Conservation (phyloP, 495 filamentous ascomycete genomes). For the Neurospora intermedia region DNA sequence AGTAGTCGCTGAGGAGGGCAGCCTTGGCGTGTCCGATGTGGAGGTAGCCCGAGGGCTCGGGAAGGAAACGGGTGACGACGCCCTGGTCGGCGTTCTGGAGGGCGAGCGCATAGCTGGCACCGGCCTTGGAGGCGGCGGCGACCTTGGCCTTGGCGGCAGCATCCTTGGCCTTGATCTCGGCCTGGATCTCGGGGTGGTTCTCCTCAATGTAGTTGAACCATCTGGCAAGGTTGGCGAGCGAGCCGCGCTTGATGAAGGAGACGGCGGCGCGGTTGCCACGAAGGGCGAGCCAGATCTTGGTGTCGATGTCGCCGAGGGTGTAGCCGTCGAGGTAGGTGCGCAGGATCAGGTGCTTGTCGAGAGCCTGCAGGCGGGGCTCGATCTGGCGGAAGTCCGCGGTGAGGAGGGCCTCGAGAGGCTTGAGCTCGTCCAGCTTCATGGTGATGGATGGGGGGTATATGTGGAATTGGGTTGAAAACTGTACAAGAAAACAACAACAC, state of each 20-base stretch:
- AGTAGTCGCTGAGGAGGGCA: conserved; percentile 86
- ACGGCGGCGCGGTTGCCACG: conserved; percentile 77
- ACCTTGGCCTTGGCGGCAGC: conserved; percentile 60
- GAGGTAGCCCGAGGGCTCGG: conserved; percentile 91
- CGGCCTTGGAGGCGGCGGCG: conserved; percentile 65
- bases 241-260: conserved; percentile 66
- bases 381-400: conserved; percentile 68
- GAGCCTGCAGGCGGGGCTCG: conserved; percentile 60
- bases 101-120: conserved; percentile 82
- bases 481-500: neutral
- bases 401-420: conserved; percentile 38
- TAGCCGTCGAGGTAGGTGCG: conserved; percentile 83
- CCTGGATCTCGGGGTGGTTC: conserved; percentile 56
- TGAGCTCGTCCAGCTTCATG: conserved; percentile 44
- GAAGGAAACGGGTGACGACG: conserved; percentile 87
- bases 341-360: conserved; percentile 79
- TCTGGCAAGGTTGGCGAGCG: conserved; percentile 65
- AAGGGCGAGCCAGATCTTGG: conserved; percentile 74
- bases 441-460: neutral
- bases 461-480: neutral
- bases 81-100: conserved; percentile 82
- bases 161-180: conserved; percentile 44
- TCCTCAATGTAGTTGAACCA: conserved; percentile 88
- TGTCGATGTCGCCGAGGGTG: conserved; percentile 64
- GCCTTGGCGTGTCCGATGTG: conserved; percentile 94